Percentiles rank a stretch among this genome's conserved stretches.
These are phyloP conservation scores for Pyrenochaeta sp. DNA, from an alignment of 2,329 filamentous ascomycete genomes.

Conservation along the genomic window DNA sequence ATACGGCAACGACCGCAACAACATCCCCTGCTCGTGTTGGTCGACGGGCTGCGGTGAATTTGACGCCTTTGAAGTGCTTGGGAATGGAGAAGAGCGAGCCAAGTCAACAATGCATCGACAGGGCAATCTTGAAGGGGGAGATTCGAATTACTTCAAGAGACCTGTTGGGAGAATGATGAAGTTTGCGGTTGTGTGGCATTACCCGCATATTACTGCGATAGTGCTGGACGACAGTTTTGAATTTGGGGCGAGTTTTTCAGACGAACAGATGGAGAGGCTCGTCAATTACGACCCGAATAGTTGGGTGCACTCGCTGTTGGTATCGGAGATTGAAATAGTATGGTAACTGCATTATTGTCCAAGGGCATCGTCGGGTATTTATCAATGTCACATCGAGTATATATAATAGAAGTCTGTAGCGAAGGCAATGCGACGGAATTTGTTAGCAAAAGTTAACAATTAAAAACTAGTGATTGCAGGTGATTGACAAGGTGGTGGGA, in stretches of 20 bases:
- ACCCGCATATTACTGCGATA: constrained; percentile 41
- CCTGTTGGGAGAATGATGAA: constrained; percentile 68
- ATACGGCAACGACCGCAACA: constrained; percentile 63
- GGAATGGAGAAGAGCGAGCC: constrained; percentile 69
- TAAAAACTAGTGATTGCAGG: no score
- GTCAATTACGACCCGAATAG: constrained; percentile 45
- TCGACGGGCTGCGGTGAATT: constrained; percentile 74
- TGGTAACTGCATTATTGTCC: no score
- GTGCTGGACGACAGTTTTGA: constrained; percentile 51
- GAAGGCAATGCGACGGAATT: no score
- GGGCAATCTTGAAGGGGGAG: constrained; percentile 67
- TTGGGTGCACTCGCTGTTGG: constrained; percentile 50
- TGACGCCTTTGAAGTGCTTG: constrained; percentile 77
- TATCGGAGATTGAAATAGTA: constrained; percentile 35
- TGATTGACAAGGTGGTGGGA: no score
- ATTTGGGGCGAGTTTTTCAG: constrained; percentile 47
- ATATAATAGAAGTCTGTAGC: no score
- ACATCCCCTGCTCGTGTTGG: constrained; percentile 74
- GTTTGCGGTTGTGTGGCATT: constrained; percentile 59
- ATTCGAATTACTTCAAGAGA: constrained; percentile 75
- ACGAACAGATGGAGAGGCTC: constrained; percentile 45
- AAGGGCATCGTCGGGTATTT: background rate
- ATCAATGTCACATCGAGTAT: no score
- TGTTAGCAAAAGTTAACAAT: no score
- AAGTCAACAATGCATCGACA: constrained; percentile 73